Evolutionary conservation across 2,329 filamentous ascomycete species (phyloP), one percentile per base, ranked within the genome.

Genomic region (Elsinoe necatrix): DNA sequence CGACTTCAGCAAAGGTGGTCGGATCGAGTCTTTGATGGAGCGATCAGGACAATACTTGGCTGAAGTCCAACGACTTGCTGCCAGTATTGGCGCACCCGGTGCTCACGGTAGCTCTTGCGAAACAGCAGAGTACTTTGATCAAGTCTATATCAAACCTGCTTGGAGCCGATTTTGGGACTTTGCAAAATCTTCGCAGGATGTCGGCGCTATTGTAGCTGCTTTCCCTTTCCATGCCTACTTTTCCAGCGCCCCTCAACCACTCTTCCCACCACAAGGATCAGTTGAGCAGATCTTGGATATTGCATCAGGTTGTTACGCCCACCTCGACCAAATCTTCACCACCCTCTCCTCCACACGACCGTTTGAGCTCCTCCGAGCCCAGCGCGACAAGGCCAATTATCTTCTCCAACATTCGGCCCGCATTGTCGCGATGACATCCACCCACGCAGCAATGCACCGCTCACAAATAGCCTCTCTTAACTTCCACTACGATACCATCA

Each of bases 361-460:
- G 0, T 98, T 98, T 66, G 93, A 98, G 73, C 91, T 98, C 52
- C 74, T 98, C 57, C 84, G 90, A 54, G 85, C 86, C 56, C 87
- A 91, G 61, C 84, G 87, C 34, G 93, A 98, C 69, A 96, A 95
- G 73, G 87, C 91, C 54, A 97, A 97, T 70, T 98, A 98, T 67
- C 82, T 98, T 4, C 80, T 98, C 31, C 86, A 90, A 4, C 96
- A 90, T 65, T 92, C 97, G 72, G 95, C 95, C n/a, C 85, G 93
- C 34, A 93, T 98, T 61, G 86, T 98, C 62, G 95, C 93, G 58
- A 98, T 98, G 95, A 98, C 93, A 16, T 95, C 91, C 3, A 98
- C 95, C 0, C 93, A 98, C 70, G 95, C 93, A 3, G 93, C 93
- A 1, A 98, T 98, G 80, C 84, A 90, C 60, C 80, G 92, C 61